A percentile compares a stretch with the other conserved stretches of the same genome.
These are phyloP conservation scores for Colletotrichum tanaceti DNA, from an alignment of 2,329 filamentous ascomycete genomes.

Conservation along the genomic window DNA sequence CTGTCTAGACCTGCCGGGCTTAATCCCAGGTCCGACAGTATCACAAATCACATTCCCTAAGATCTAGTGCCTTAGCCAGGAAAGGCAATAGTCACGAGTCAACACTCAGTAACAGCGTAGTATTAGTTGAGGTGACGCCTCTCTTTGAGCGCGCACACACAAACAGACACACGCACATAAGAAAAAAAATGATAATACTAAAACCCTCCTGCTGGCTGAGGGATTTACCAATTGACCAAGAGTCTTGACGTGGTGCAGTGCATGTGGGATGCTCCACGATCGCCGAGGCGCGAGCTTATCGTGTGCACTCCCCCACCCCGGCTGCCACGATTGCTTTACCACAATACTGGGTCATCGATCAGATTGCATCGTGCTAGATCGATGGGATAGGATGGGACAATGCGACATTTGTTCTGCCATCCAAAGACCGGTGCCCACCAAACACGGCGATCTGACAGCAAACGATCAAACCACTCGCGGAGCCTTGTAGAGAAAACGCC, in stretches of 20 bases:
- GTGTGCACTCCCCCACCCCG: background rate
- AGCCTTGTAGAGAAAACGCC: background rate
- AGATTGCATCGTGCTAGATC: conserved; percentile 24
- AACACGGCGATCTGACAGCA: background rate
- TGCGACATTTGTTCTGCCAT: background rate
- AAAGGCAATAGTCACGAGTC: conserved; percentile 36
- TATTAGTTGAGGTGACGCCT: conserved; percentile 6
- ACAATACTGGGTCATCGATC: conserved; percentile 33
- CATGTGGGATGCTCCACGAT: conserved; percentile 28
- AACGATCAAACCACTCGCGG: background rate
- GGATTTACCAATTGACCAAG: conserved; percentile 20
- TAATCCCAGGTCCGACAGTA: background rate
- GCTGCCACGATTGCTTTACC: conserved; percentile 26
- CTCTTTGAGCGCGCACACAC: background rate
- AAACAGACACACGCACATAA: too few relatives aligned
- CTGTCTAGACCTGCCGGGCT: conserved; percentile 1
- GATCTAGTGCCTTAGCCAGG: conserved; percentile 33
- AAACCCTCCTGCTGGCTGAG: conserved; percentile 9
- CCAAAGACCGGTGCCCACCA: background rate
- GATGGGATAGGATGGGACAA: background rate
- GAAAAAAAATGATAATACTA: too few relatives aligned
- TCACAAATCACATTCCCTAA: conserved; percentile 32
- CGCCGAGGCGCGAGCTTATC: conserved; percentile 32
- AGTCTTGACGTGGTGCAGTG: conserved; percentile 23
- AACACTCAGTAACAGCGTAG: conserved; percentile 18